Evolutionary conservation across 148 eudicot genomes (phyloP).

Genomic region (Rhododendron mucronatum): DNA sequence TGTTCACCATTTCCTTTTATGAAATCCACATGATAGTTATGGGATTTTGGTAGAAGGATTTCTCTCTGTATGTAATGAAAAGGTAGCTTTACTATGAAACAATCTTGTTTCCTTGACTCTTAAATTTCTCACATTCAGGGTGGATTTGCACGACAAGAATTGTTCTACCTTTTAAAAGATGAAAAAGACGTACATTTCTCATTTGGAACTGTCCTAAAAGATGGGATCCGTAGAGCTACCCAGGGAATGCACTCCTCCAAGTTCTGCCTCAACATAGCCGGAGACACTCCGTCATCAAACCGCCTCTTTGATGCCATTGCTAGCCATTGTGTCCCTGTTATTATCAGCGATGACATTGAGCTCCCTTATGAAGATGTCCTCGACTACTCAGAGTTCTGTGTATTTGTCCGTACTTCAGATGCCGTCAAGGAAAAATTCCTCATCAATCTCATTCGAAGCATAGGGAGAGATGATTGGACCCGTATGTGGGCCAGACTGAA

Average conservation of each 20-base stretch:
- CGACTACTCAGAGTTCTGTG: constrained; percentile 79
- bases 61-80: not conserved
- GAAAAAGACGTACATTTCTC: constrained; percentile 87
- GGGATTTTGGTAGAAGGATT: not conserved
- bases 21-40: not conserved
- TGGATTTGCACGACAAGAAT: constrained; percentile 77
- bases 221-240: constrained; percentile 59
- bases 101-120: not conserved
- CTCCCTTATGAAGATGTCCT: constrained; percentile 86
- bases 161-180: constrained; percentile 64
- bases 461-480: constrained; percentile 82
- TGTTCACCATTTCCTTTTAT: not conserved
- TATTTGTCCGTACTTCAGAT: constrained; percentile 69
- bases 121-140: constrained; percentile 45
- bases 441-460: constrained; percentile 57
- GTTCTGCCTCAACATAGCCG: constrained; percentile 95
- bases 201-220: constrained; percentile 70
- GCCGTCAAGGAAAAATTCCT: constrained; percentile 66
- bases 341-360: constrained; percentile 87
- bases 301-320: constrained; percentile 94
- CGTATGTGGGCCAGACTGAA: constrained; percentile 68
- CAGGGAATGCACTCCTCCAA: constrained; percentile 86
- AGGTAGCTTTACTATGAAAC: not conserved
- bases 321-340: constrained; percentile 93
- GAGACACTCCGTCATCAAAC: constrained; percentile 95